Base-by-base conservation (phyloP, 352 stramenopile species). In the Pythium chondricola region DNA sequence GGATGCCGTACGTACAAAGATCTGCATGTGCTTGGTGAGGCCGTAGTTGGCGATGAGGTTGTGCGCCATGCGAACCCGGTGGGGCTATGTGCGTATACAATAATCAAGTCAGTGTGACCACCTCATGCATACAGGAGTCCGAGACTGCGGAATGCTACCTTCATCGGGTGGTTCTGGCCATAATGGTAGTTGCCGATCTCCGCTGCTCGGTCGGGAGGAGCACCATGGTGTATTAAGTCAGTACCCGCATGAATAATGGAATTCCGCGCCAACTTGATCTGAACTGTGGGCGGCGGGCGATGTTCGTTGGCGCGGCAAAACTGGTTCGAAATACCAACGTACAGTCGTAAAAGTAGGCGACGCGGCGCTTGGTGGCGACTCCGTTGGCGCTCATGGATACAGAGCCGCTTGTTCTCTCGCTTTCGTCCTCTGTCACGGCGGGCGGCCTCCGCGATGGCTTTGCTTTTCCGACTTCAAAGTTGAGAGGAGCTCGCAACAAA, bases 151-250 rank as follows among this genome's bases (percentile, higher is more conserved):
- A 27, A 43, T 18, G 33, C 48, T 42, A 90, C 74, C 76, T 93
- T 93, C 82, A 95, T 95, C 11, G 82, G 88, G 54, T 97, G 87
- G 52, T 83, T 89, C 51, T 97, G 88, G 16, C 96, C 96, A 75
- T 99, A 99, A 65, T 99, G 91, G 60, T 98, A 99, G 70, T 99
- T 99, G 40, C 97, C 97, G 45, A 99, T 95, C 69, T 99, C 96
- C 45, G 89, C 90, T 95, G 40, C 27, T n/a, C 13, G 46, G 32
- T 31, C 14, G 48, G n/a, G n/a, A n/a, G n/a, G n/a, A n/a, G n/a
- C n/a, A n/a, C n/a, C n/a, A n/a, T n/a, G n/a, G n/a, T n/a, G n/a
- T n/a, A n/a, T n/a, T n/a, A n/a, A n/a, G n/a, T n/a, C n/a, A n/a
- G n/a, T n/a, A n/a, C n/a, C n/a, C n/a, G n/a, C n/a, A n/a, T n/a